Evolutionary conservation across 805 yeast species (phyloP), one percentile per base, ranked within the genome.

Genomic region (Clavispora phyllophila): DNA sequence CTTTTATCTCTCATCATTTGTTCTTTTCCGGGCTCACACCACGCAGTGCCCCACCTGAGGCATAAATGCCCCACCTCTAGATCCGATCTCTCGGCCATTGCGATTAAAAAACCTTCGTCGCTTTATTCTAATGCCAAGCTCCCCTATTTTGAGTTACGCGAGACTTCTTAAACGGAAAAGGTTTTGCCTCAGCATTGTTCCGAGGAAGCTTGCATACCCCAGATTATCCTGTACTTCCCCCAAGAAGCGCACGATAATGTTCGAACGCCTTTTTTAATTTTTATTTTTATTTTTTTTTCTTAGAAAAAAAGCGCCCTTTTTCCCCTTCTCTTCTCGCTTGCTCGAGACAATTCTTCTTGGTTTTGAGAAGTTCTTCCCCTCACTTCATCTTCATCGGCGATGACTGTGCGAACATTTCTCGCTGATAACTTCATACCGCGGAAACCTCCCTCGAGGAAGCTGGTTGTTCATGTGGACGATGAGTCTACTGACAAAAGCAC

Each of bases 371-470:
- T 27, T 27, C 15, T 2, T 4, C 8, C 7, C 5, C 31, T 6
- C 31, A n/a, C 17, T n/a, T n/a, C n/a, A n/a, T n/a, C n/a, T n/a
- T n/a, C n/a, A n/a, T n/a, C n/a, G n/a, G n/a, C n/a, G n/a, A 42
- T 42, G 45, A 33, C 38, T 10, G 5, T 42, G 20, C 17, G 14
- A 3, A 31, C 10, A 18, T 39, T 43, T 22, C 28, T 39, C 3
- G 6, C 17, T 22, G 50, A 51, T 24, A 51, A 49, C 39, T 51
- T 51, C 26, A 42, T 51, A 13, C 55, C 55, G 12, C 50, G 33
- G n/a, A 17, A 43, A n/a, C 52, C 54, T 2, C 25, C 36, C 17
- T 17, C 25, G 5, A 33, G 7, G 17, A 22, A 18, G 15, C 25
- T 20, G 14, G 17, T 13, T 15, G 15, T 20, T 10, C 33, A 29